These are phyloP conservation scores for Periconia digitata DNA, from an alignment of 2,329 filamentous ascomycete genomes.

Conservation along the genomic window DNA sequence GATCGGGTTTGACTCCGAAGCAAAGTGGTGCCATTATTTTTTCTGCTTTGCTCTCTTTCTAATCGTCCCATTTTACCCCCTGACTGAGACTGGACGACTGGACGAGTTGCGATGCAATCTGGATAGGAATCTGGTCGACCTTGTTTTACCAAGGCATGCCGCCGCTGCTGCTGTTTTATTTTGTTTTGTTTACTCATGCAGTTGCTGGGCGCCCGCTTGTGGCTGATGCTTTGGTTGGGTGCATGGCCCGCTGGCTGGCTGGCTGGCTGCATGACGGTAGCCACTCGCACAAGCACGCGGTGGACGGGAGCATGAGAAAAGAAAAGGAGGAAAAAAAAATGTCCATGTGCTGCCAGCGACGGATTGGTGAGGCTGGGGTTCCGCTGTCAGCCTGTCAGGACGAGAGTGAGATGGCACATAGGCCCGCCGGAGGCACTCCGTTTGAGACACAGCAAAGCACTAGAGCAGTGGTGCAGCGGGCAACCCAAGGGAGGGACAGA, in stretches of 20 bases:
- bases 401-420: background rate
- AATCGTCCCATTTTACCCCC: too few relatives aligned
- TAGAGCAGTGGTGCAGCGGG: background rate
- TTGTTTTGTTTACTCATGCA: background rate
- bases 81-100: too few relatives aligned
- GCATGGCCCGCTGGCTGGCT: background rate
- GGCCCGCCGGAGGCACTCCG: too few relatives aligned
- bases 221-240: too few relatives aligned
- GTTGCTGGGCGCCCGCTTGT: too few relatives aligned
- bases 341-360: background rate
- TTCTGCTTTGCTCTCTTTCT: too few relatives aligned
- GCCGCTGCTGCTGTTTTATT: too few relatives aligned
- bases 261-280: background rate
- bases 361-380: background rate
- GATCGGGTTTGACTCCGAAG: too few relatives aligned
- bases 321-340: background rate
- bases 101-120: too few relatives aligned
- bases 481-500: background rate
- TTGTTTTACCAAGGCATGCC: too few relatives aligned
- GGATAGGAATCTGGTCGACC: too few relatives aligned
- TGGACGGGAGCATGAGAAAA: background rate
- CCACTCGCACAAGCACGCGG: background rate
- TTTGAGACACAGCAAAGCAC: background rate
- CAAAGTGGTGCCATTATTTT: too few relatives aligned
- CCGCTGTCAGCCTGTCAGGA: background rate